Conservation (phyloP, 2,329 filamentous ascomycete species). For the Moelleriella libera region DNA sequence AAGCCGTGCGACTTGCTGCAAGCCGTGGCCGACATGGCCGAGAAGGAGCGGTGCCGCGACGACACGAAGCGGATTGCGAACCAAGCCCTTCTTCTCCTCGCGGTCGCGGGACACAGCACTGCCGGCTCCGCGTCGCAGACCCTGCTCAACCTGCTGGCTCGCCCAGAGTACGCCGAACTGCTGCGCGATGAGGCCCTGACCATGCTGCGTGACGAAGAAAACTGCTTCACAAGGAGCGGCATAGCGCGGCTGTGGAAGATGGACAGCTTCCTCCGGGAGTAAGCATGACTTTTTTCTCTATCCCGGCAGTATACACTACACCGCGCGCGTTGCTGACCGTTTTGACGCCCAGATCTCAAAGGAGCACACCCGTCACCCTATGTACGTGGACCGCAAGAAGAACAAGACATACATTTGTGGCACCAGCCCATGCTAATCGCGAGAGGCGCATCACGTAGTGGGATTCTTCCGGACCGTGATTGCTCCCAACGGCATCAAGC, state of each 20-base stretch:
- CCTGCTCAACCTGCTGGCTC: conserved; percentile 2
- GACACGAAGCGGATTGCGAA: conserved; percentile 1
- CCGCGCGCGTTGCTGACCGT: neutral
- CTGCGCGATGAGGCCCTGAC: conserved; percentile 2
- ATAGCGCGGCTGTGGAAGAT: conserved; percentile 4
- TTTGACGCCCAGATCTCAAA: conserved; percentile 3
- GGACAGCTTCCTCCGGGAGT: conserved; percentile 7
- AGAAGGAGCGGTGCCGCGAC: neutral
- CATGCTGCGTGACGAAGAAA: neutral
- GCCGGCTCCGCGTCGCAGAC: conserved; percentile 4
- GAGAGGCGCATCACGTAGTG: neutral
- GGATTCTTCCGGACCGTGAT: conserved; percentile 5
- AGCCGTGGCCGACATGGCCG: conserved; percentile 4
- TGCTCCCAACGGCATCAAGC: conserved; percentile 4
- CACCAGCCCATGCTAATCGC: too few relatives aligned
- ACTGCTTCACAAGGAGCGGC: conserved; percentile 1
- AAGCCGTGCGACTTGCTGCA: conserved; percentile 5
- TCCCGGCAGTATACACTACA: too few relatives aligned
- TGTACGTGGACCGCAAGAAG: neutral
- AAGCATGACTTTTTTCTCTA: neutral
- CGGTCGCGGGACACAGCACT: conserved; percentile 5
- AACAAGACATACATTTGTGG: too few relatives aligned
- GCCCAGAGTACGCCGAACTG: conserved; percentile 1
- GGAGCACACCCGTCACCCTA: conserved; percentile 3
- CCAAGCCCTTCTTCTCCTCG: conserved; percentile 1